Evolutionary conservation across 176 grass and related monocot genomes (phyloP), one percentile per base, ranked within the genome.

Genomic region (Melocanna baccifera): DNA sequence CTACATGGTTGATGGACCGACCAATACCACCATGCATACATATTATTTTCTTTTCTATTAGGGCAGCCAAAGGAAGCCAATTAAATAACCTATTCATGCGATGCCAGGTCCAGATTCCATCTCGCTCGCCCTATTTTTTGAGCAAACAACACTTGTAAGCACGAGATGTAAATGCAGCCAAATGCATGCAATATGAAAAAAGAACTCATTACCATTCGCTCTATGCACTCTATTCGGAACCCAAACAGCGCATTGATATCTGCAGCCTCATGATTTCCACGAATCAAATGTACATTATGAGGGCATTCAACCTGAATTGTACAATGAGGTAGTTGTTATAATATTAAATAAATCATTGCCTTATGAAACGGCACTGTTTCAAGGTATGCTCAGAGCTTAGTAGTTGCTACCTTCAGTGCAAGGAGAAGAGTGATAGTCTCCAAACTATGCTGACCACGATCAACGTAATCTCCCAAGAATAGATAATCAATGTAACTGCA

Each of bases 11-110:
- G 67, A 99, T 99, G 56, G 96, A 99, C 47, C 96, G 87, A 29
- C 96, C 96, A 65, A 99, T 99, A 43, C 96, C 96, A 89, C 96
- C 96, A 87, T 99, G 96, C 96, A 99, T 99, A 80, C 96, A 96
- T 11, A 99, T 99, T 86, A 99, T 99, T 85, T 99, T 96, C 85
- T 93, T 93, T 81, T 99, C 96, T 59, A 99, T 96, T 89, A 99
- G 75, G 45, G 96, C 96, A 83, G 96, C 89, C 73, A 96, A 92
- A 88, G 96, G 96, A 78, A 96, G 88, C 96, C 96, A 96, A 86
- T 99, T 96, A 88, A 99, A 99, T 73, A 99, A 83, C 55, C 89
- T 89, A 69, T 96, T 99, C 48, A 99, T 71, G 12, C 96, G 91
- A 61, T 99, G 96, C 96, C 96, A 99, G 23, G 93, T 87, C 96